A percentile compares a stretch with the other conserved stretches of the same genome.
Evolutionary conservation across 2,329 filamentous ascomycete species (phyloP).

Genomic region (Fusarium siculi): DNA sequence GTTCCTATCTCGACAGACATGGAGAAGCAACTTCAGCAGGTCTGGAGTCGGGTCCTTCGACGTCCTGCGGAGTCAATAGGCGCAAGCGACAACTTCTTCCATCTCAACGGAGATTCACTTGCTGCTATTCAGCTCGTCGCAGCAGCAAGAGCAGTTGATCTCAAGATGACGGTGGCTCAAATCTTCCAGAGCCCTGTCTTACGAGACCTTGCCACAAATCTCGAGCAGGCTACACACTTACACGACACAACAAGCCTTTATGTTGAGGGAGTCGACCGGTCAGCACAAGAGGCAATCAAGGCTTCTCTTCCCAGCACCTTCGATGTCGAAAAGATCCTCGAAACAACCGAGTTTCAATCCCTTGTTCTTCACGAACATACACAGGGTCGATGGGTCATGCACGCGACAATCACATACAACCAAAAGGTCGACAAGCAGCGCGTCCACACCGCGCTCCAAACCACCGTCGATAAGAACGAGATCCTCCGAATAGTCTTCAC

Average conservation of each 20-base stretch:
- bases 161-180: not conserved
- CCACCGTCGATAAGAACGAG: not conserved
- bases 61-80: not conserved
- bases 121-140: not conserved
- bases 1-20: not conserved
- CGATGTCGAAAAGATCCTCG: not conserved
- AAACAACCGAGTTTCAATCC: not conserved
- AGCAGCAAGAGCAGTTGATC: not conserved
- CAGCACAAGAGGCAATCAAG: not conserved
- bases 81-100: not conserved
- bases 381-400: not conserved
- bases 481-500: not conserved
- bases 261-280: not conserved
- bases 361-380: not conserved
- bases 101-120: not conserved
- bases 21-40: not conserved
- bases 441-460: not conserved
- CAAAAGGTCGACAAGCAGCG: not conserved
- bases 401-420: not conserved
- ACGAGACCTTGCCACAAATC: not conserved
- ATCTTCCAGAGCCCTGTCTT: not conserved
- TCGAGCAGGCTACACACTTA: fast-evolving
- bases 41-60: not conserved
- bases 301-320: fast-evolving
- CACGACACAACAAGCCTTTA: not conserved